Evolutionary conservation across 352 stramenopile genomes (phyloP), one percentile per base, ranked within the genome.

Genomic region (Globisporangium acanthophoron): DNA sequence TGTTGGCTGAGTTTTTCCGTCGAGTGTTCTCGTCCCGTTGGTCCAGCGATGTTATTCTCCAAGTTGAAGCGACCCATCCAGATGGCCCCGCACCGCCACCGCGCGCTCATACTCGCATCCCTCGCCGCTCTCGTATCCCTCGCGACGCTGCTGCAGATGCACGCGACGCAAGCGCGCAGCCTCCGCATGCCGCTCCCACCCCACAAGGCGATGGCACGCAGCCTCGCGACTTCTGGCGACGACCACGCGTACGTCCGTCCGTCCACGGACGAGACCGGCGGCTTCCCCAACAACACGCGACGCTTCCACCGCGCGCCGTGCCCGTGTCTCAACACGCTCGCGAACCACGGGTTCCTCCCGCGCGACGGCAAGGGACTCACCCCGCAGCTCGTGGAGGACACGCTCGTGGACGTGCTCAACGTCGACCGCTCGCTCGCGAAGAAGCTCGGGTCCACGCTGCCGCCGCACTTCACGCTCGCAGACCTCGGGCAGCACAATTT

Each of bases 291-390:
- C 51, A 79, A 70, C 43, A 52, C 56, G 9, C 70, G 67, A 29
- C 35, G 49, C 39, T 74, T 76, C 56, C 80, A 88, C 59, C 80
- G 77, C 52, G 66, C 63, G 50, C 80, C 83, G 29, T 92, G 83
- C 52, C 80, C 80, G 37, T 70, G 64, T 27, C 65, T 92, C 37
- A 92, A 92, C 59, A 68, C 76, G 41, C 63, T 92, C 12, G 80
- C 82, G 3, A 92, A 92, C 54, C 79, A 90, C 48, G 78, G 78
- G 0, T 79, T 76, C 54, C n/a, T 92, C 2, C 69, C 78, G 0
- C 76, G 83, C 33, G 67, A 87, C 27, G 78, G 78, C 56, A 90
- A 87, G 58, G 48, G 67, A 3, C 16, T 90, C 7, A 85, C 64
- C 2, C 68, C 69, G 1, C 18, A 68, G 18, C 41, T 83, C 15